phyloP scores from a whole-genome alignment of 2,329 filamentous ascomycete genomes.

The Chaetomiaceae sp. region DNA sequence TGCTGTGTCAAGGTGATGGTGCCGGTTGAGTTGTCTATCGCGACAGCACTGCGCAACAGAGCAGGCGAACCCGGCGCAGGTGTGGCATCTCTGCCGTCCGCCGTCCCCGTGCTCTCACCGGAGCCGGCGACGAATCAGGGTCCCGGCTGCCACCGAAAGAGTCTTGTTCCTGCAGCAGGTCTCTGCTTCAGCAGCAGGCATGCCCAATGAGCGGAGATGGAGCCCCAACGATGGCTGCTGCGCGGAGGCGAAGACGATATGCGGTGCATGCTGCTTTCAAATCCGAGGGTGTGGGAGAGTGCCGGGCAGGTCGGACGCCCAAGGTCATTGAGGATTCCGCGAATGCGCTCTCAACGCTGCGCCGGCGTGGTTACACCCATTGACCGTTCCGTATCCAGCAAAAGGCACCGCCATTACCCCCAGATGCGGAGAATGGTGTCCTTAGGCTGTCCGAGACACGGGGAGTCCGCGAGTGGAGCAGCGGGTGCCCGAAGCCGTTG shows the following conservation, averaged over 20 bases:
- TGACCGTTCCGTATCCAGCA: no score
- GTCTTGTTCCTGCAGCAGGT: background rate
- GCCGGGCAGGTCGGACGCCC: background rate
- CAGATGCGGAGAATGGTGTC: no score
- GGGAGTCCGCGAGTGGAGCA: no score
- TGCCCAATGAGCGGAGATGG: slow-evolving; percentile 33
- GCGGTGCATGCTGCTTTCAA: no score
- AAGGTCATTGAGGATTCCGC: slow-evolving; percentile 15
- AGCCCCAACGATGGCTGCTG: slow-evolving; percentile 3
- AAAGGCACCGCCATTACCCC: no score
- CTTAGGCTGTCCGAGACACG: no score
- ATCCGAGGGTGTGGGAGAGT: no score
- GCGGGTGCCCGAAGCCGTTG: background rate
- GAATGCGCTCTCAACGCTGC: slow-evolving; percentile 12
- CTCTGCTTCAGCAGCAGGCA: slow-evolving; percentile 24
- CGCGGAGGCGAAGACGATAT: slow-evolving; percentile 4
- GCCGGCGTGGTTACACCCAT: background rate
- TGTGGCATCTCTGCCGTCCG: slow-evolving; percentile 17
- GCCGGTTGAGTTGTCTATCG: slow-evolving; percentile 23
- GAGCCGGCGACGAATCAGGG: slow-evolving; percentile 23
- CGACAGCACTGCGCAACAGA: slow-evolving; percentile 22
- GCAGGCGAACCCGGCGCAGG: slow-evolving; percentile 22
- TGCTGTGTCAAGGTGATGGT: slow-evolving; percentile 26
- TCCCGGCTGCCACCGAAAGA: slow-evolving; percentile 13
- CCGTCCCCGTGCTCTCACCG: slow-evolving; percentile 22